Evolutionary conservation across 1,284 basidiomycete genomes (phyloP), one percentile per base, ranked within the genome.

Genomic region (Xerocomus minutiporus): DNA sequence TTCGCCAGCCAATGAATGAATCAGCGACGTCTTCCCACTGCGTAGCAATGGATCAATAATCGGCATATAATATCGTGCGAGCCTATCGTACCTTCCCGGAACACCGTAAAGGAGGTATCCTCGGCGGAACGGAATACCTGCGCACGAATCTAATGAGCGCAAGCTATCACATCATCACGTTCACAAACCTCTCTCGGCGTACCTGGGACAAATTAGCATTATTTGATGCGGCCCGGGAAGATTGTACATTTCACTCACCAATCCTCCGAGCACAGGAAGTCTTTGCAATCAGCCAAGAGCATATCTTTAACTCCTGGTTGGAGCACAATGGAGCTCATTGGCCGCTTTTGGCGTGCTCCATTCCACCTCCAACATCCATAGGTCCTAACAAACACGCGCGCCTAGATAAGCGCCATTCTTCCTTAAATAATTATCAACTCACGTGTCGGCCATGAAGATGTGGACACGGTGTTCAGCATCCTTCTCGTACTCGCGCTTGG

Each of bases 301-400:
- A 91, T 91, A 63, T 92, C 88, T 64, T 92, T 92, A 20, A 91
- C 87, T 42, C 86, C 86, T 5, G 87, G 87, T 61, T 90, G 87
- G 15, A 92, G 77, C 15, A 91, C 88, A 57, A 92, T 91, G 11
- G 89, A 91, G 60, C 84, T 88, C 86, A 91, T 86, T 0, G 89
- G 88, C 39, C 89, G 79, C 67, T 91, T 91, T 60, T 90, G 88
- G 48, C 88, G 79, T 9, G 88, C 88, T 44, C 89, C 89, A 64
- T 89, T 91, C 86, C 87, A 91, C 52, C 88, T 76, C 88, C 88
- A 91, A 61, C 83, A 83, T 2, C 78, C 79, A 61, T 86, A 87
- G 11, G 83, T 80, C 39, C 83, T 86, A 52, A 40, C 39, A 46
- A 53, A 29, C 36, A 43, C 38, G 43, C 28, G 32, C 48, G 44